These are phyloP conservation scores for Ustilago bromivora DNA, from an alignment of 1,284 basidiomycete species.

Conservation along the genomic window DNA sequence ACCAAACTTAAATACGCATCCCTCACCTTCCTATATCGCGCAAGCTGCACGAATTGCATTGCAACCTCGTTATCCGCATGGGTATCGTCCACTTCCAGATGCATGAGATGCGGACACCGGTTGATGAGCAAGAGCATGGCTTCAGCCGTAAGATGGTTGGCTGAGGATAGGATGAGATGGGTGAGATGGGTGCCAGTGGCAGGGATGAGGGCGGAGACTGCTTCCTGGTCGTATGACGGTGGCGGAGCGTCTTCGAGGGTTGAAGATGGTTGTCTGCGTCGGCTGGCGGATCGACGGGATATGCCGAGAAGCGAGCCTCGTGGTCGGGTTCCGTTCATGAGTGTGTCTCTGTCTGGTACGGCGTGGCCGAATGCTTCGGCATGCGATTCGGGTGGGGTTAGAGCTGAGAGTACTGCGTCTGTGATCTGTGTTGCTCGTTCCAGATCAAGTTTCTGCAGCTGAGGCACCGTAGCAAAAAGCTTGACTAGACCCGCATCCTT, in stretches of 20 bases:
- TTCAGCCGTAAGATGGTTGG: slow-evolving; percentile 30
- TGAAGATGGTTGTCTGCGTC: slow-evolving; percentile 23
- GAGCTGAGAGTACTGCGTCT: slow-evolving; percentile 77
- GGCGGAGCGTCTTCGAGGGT: slow-evolving; percentile 19
- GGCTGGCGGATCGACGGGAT: slow-evolving; percentile 37
- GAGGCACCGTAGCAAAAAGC: slow-evolving; percentile 78
- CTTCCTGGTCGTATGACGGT: slow-evolving; percentile 32
- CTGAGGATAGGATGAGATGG: slow-evolving; percentile 78
- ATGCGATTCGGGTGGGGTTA: slow-evolving; percentile 74
- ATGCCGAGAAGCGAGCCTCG: slow-evolving; percentile 33
- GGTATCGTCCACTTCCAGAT: slow-evolving; percentile 61
- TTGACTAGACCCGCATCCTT: slow-evolving; percentile 79
- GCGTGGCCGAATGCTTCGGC: slow-evolving; percentile 40
- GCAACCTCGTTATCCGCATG: slow-evolving; percentile 47
- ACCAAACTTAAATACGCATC: slow-evolving; percentile 53
- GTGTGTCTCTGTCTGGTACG: slow-evolving; percentile 27
- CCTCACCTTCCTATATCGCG: slow-evolving; percentile 40
- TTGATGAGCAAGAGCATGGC: slow-evolving; percentile 49
- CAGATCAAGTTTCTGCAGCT: slow-evolving; percentile 82
- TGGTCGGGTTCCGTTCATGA: slow-evolving; percentile 26
- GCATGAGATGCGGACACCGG: slow-evolving; percentile 46
- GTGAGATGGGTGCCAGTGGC: slow-evolving; percentile 77
- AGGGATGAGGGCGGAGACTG: slow-evolving; percentile 41
- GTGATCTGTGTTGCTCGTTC: slow-evolving; percentile 83
- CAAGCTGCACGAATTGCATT: slow-evolving; percentile 50